These are phyloP conservation scores for Aureobasidium mangrovei DNA, from an alignment of 2,329 filamentous ascomycete species.

Conservation along the genomic window DNA sequence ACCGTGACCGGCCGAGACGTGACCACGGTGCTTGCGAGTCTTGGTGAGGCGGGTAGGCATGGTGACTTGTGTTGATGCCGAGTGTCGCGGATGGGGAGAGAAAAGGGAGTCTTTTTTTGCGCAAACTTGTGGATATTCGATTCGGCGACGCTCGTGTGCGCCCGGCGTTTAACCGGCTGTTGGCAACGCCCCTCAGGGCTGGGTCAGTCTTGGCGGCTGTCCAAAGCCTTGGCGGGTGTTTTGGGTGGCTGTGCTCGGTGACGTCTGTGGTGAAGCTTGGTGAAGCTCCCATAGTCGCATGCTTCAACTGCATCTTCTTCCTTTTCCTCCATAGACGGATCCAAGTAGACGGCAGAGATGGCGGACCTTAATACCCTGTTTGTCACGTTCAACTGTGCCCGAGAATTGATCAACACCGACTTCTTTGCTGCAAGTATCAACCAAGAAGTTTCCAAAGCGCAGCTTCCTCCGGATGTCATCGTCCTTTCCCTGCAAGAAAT, in stretches of 20 bases:
- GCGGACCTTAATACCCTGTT: conserved; percentile 60
- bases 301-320: background rate
- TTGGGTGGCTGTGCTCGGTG: no score
- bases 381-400: conserved; percentile 84
- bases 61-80: conserved; percentile 32
- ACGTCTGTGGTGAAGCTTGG: background rate
- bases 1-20: conserved; percentile 97
- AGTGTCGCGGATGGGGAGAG: conserved; percentile 3
- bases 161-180: no score
- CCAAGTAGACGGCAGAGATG: conserved; percentile 13
- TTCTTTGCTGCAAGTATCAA: conserved; percentile 57
- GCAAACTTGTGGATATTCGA: background rate
- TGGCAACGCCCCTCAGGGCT: no score
- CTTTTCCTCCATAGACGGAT: background rate
- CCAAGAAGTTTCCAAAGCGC: conserved; percentile 31
- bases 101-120: background rate
- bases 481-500: conserved; percentile 75
- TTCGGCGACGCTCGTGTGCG: background rate
- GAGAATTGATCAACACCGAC: conserved; percentile 57
- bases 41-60: conserved; percentile 69
- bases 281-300: conserved; percentile 3
- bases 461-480: conserved; percentile 56
- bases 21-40: conserved; percentile 83
- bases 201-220: no score
- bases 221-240: no score